Conservation (phyloP, 148 eudicot species). For the Rhododendron williamsianum region DNA sequence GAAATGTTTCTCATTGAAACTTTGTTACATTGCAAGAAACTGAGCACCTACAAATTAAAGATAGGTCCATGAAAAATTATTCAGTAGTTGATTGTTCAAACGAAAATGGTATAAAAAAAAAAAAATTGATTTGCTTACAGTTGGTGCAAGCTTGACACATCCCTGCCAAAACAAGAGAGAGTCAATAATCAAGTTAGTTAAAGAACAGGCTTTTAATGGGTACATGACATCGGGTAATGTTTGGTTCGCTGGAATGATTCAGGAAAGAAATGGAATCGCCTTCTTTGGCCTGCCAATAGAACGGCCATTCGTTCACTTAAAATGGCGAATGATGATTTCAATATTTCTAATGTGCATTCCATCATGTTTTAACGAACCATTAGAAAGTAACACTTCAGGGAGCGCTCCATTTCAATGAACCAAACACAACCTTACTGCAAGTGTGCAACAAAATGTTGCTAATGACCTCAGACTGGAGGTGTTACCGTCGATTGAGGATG, state of each 20-base stretch:
- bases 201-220: neutral
- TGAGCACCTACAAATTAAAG: constrained; percentile 9
- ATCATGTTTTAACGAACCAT: neutral
- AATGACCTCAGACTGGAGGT: neutral
- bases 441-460: neutral
- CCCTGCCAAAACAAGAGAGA: constrained; percentile 11
- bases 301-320: neutral
- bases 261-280: neutral
- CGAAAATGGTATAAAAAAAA: neutral
- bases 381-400: neutral
- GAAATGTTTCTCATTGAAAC: constrained; percentile 5
- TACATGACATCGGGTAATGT: neutral
- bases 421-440: neutral
- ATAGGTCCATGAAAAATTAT: neutral
- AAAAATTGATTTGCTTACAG: constrained; percentile 8
- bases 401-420: neutral
- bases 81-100: neutral
- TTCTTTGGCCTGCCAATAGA: too few relatives aligned
- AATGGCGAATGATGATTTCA: neutral
- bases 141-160: constrained; percentile 24
- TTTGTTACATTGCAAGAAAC: constrained; percentile 9
- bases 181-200: neutral
- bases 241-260: neutral
- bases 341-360: neutral
- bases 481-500: constrained; percentile 8